Evolutionary conservation across 495 filamentous ascomycete species (phyloP).

Genomic region (Letharia lupina): DNA sequence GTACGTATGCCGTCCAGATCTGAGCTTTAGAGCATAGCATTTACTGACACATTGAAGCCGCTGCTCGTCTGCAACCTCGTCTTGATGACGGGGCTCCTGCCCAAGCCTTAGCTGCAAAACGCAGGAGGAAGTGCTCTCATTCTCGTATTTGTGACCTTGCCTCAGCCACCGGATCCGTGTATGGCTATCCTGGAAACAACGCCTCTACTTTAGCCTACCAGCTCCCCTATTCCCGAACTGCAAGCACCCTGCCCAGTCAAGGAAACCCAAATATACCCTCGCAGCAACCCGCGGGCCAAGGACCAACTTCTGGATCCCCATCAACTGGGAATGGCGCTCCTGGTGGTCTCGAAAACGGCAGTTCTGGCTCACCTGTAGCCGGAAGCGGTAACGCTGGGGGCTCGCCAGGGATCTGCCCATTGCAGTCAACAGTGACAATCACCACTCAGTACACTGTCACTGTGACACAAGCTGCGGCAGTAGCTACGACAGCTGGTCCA

Average conservation of each 20-base stretch:
- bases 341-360: background rate
- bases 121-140: constrained; percentile 1
- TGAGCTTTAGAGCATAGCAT: background rate
- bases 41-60: background rate
- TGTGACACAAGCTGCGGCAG: constrained; percentile 11
- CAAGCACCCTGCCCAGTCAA: background rate
- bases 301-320: constrained; percentile 1
- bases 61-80: constrained; percentile 15
- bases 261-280: background rate
- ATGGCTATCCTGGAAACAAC: background rate
- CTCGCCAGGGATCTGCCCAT: constrained; percentile 4
- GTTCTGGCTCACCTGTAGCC: background rate
- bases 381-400: background rate
- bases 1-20: background rate
- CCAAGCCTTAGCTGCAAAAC: background rate
- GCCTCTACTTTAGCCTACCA: constrained; percentile 6
- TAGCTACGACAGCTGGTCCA: background rate
- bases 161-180: background rate
- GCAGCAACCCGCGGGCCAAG: background rate
- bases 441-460: constrained; percentile 13
- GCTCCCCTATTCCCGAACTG: background rate
- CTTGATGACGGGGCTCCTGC: constrained; percentile 13
- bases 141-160: background rate
- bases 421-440: constrained; percentile 13
- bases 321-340: constrained; percentile 1